Base-by-base conservation (phyloP, 805 yeast species). In the Ogataea nitratoaversa region DNA sequence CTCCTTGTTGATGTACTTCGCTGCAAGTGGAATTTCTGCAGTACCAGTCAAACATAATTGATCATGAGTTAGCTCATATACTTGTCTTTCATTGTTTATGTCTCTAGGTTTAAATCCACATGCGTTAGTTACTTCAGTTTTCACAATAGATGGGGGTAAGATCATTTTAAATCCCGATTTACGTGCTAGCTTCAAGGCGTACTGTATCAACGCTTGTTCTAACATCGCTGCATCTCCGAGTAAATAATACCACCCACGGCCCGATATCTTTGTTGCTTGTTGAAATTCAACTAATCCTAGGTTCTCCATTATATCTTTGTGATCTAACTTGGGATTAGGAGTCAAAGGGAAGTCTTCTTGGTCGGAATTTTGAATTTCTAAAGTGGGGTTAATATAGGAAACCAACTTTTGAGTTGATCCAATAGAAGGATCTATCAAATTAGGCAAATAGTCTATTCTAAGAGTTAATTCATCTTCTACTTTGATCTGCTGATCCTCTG, bases 31-130 rank as follows among this genome's bases (percentile, higher is more conserved):
- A 25, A 93, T 91, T 58, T 93, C 99, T 0, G 98, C 96, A 0
- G 99, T 93, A 1, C 98, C 99, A 0, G 91, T 81, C 23, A 93
- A 66, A 30, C 95, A 82, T 37, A 82, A 62, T 19, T 69, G 68
- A 17, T 62, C 63, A 19, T 51, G 53, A 0, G 66, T 61, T 12
- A 91, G 55, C 32, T 74, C 74, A 59, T 90, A 93, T 0, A 88
- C 82, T 58, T 93, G 99, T 37, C 80, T 80, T 54, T 89, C 97
- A 44, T 80, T 79, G 49, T 84, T 84, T 51, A 79, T 82, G 55
- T 93, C 98, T 44, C 95, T 76, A 11, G 99, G 99, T 54, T 82
- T 79, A 66, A 90, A 93, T 0, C 99, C 99, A 67, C 99, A 93
- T 0, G 96, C 96, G 48, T 72, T 68, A 0, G 90, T 79, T 5